Percentiles rank a stretch among this genome's conserved stretches.
Conservation (phyloP, 805 yeast species). For the Yamadazyma phyllophila region DNA sequence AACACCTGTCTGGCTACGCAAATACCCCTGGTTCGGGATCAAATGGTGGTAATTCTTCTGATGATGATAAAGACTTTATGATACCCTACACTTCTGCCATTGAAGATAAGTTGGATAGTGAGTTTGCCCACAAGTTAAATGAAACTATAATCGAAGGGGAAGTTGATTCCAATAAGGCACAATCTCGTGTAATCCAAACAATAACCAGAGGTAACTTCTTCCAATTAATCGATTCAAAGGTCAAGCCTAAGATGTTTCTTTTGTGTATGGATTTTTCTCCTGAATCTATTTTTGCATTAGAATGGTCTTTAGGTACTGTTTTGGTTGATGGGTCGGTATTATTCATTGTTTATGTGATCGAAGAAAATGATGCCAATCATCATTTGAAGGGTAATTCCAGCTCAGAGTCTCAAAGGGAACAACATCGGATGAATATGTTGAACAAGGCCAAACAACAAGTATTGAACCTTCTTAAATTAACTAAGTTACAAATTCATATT, state of each 20-base stretch:
- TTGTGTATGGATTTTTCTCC: slow-evolving; percentile 81
- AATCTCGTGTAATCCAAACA: slow-evolving; percentile 64
- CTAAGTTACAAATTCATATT: slow-evolving; percentile 70
- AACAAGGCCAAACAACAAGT: slow-evolving; percentile 45
- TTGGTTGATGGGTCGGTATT: slow-evolving; percentile 79
- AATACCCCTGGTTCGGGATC: slow-evolving; percentile 14
- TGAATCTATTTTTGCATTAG: slow-evolving; percentile 79
- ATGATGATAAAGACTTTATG: slow-evolving; percentile 31
- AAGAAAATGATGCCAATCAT: slow-evolving; percentile 44
- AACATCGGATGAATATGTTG: slow-evolving; percentile 37
- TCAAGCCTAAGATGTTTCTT: slow-evolving; percentile 59
- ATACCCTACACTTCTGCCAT: slow-evolving; percentile 68
- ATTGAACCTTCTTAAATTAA: slow-evolving; percentile 52
- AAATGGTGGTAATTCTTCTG: slow-evolving; percentile 11
- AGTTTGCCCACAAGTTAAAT: slow-evolving; percentile 53
- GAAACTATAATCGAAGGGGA: slow-evolving; percentile 55
- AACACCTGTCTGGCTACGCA: neutral
- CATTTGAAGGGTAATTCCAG: slow-evolving; percentile 38
- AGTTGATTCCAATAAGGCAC: slow-evolving; percentile 49
- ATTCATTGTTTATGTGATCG: slow-evolving; percentile 64
- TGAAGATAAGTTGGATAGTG: slow-evolving; percentile 62
- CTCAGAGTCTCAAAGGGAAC: slow-evolving; percentile 37
- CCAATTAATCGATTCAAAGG: slow-evolving; percentile 43
- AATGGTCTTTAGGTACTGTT: slow-evolving; percentile 85
- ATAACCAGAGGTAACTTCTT: slow-evolving; percentile 69